These are phyloP conservation scores for Kandelia obovata DNA, from an alignment of 345 rosid genomes.

Conservation along the genomic window DNA sequence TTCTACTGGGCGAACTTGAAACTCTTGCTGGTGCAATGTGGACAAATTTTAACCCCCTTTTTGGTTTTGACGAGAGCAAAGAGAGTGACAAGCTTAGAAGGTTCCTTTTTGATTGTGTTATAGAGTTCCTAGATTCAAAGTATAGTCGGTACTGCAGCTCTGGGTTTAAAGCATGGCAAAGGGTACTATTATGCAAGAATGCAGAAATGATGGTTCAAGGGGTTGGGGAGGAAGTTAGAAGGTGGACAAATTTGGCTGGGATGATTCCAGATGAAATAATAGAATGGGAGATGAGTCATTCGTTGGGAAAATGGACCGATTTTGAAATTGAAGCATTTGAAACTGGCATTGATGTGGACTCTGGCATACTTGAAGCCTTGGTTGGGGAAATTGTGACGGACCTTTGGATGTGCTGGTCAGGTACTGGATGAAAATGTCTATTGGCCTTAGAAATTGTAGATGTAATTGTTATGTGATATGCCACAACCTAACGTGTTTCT, in stretches of 20 bases:
- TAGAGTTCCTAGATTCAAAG: constrained; percentile 64
- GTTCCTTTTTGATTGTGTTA: constrained; percentile 61
- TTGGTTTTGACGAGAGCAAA: constrained; percentile 39
- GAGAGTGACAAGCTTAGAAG: constrained; percentile 37
- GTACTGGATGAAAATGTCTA: background rate
- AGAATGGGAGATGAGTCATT: constrained; percentile 53
- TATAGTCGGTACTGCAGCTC: constrained; percentile 32
- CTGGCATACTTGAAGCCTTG: constrained; percentile 47
- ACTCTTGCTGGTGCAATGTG: constrained; percentile 38
- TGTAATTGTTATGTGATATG: background rate
- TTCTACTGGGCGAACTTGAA: constrained; percentile 54
- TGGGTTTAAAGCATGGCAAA: constrained; percentile 50
- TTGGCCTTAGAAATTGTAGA: background rate
- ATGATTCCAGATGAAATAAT: constrained; percentile 57
- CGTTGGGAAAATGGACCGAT: constrained; percentile 68
- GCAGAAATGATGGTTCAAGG: constrained; percentile 42
- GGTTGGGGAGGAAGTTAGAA: constrained; percentile 54
- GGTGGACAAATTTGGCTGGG: constrained; percentile 49
- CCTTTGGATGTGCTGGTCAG: constrained; percentile 22
- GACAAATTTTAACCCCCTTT: constrained; percentile 25
- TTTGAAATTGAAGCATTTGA: constrained; percentile 57
- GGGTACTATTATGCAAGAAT: constrained; percentile 31
- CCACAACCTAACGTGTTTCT: background rate
- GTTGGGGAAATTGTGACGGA: constrained; percentile 59
- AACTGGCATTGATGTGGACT: constrained; percentile 50